phyloP scores from a whole-genome alignment of 2,329 filamentous ascomycete genomes.

The Sporothrix humicola region DNA sequence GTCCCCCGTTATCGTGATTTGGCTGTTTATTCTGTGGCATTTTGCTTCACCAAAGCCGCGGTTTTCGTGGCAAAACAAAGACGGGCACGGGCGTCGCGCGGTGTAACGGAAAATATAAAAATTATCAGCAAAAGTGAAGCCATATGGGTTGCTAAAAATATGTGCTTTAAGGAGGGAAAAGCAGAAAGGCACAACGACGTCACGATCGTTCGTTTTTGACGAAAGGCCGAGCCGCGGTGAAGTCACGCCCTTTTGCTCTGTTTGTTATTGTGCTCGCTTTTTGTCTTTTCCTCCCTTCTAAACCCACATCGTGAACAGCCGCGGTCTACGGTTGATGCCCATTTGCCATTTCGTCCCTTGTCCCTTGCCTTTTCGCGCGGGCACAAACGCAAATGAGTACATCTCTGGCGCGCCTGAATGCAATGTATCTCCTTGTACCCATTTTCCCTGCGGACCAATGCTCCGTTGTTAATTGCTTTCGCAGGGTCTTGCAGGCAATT shows the following conservation, averaged over 20 bases:
- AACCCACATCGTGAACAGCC: slow-evolving; percentile 6
- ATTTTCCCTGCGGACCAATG: slow-evolving; percentile 1
- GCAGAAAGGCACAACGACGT: background rate
- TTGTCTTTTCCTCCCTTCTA: background rate
- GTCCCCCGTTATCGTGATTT: background rate
- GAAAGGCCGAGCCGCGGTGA: background rate
- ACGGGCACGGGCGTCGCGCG: slow-evolving; percentile 1
- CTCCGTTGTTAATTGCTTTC: slow-evolving; percentile 16
- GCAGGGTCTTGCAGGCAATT: slow-evolving; percentile 12
- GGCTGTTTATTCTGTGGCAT: background rate
- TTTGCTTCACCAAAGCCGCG: background rate
- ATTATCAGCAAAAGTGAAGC: slow-evolving; percentile 1
- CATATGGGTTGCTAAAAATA: background rate
- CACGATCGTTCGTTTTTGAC: background rate
- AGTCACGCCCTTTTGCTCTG: background rate
- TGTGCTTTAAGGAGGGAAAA: background rate
- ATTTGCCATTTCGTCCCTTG: background rate
- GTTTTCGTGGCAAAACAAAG: slow-evolving; percentile 4
- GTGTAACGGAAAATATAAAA: slow-evolving; percentile 14
- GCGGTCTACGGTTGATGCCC: background rate
- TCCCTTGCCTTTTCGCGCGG: background rate
- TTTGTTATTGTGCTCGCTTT: background rate
- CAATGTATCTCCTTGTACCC: background rate
- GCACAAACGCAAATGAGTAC: background rate
- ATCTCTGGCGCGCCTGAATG: slow-evolving; percentile 16